Percentiles rank a stretch among this genome's conserved stretches.
phyloP scores from a whole-genome alignment of 1,284 basidiomycete genomes.

The Agaricales sp. region DNA sequence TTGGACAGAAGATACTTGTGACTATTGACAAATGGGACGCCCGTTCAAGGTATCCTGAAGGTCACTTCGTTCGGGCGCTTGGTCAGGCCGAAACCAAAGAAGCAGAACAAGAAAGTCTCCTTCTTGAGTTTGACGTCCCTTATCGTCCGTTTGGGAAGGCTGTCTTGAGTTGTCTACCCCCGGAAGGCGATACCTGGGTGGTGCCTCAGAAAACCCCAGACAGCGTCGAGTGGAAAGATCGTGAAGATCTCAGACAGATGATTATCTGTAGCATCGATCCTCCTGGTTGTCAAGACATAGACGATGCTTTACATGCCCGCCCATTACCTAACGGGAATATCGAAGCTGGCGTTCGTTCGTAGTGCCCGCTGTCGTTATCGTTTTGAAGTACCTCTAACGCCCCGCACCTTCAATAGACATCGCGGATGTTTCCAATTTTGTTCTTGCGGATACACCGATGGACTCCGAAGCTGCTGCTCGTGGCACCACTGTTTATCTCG shows the following conservation, averaged over 20 bases:
- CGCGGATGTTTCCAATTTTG: constrained; percentile 97
- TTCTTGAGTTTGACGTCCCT: constrained; percentile 95
- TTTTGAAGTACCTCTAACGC: background rate
- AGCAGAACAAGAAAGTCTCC: constrained; percentile 89
- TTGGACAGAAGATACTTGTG: constrained; percentile 94
- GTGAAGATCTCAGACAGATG: constrained; percentile 83
- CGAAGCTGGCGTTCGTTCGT: constrained; percentile 95
- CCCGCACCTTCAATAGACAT: constrained; percentile 59
- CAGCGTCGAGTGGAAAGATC: constrained; percentile 66
- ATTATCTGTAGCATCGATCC: constrained; percentile 97
- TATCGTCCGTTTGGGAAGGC: constrained; percentile 95
- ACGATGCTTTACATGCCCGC: constrained; percentile 96
- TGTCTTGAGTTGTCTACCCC: constrained; percentile 85
- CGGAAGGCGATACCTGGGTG: constrained; percentile 87
- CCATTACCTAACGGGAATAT: constrained; percentile 89
- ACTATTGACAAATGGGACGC: constrained; percentile 90
- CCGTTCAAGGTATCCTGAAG: constrained; percentile 89
- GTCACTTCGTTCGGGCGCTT: constrained; percentile 92
- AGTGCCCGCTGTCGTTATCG: background rate
- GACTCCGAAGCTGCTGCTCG: constrained; percentile 92
- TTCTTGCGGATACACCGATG: constrained; percentile 91
- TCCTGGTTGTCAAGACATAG: constrained; percentile 95
- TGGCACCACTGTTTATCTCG: constrained; percentile 96
- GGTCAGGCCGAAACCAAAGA: constrained; percentile 92
- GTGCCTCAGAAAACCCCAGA: constrained; percentile 70